Percentiles rank a stretch among this genome's conserved stretches.
Conservation (phyloP, 2,329 filamentous ascomycete species). For the Cercospora sojina region DNA sequence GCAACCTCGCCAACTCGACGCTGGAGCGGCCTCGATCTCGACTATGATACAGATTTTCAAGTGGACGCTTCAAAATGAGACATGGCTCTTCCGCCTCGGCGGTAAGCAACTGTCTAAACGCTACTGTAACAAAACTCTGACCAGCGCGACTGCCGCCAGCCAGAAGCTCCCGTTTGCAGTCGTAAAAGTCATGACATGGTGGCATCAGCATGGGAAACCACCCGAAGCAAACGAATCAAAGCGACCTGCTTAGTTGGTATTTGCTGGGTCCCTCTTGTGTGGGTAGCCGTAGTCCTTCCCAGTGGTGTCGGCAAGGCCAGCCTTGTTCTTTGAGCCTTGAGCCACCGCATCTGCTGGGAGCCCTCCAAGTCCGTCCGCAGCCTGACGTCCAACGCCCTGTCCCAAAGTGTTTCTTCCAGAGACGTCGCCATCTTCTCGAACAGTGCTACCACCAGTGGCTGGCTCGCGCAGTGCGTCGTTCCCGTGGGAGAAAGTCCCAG, state of each 20-base stretch:
- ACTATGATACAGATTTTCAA: neutral
- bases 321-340: conserved; percentile 46
- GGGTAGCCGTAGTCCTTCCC: conserved; percentile 46
- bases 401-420: conserved; percentile 53
- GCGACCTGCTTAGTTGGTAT: conserved; percentile 7
- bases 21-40: neutral
- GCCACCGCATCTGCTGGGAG: conserved; percentile 62
- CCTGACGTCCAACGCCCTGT: conserved; percentile 60
- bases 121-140: neutral
- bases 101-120: neutral
- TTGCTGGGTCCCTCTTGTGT: conserved; percentile 42
- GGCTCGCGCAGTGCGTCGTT: conserved; percentile 49
- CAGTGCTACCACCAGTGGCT: conserved; percentile 56
- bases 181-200: conserved; percentile 3
- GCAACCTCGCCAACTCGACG: neutral
- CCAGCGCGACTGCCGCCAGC: neutral
- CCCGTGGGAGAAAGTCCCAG: conserved; percentile 42
- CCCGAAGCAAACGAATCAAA: neutral
- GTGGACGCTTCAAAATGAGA: neutral
- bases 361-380: conserved; percentile 55
- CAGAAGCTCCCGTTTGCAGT: neutral
- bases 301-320: conserved; percentile 45
- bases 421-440: conserved; percentile 50
- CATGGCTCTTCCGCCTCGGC: neutral
- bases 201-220: neutral